These are phyloP conservation scores for Talinum fruticosum DNA, from an alignment of 148 eudicot species.

Conservation along the genomic window DNA sequence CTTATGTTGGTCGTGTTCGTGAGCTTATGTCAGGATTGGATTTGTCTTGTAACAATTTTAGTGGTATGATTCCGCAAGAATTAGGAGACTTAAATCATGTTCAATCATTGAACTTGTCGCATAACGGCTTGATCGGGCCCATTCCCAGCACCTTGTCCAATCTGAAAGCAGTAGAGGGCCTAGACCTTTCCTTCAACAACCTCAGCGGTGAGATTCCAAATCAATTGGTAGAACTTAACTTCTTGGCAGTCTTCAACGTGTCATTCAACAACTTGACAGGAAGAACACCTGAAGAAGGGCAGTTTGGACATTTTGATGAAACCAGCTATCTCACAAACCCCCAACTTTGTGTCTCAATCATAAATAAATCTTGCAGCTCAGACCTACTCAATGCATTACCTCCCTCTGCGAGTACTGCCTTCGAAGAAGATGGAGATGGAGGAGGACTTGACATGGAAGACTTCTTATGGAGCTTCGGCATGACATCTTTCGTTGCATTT, in stretches of 20 bases:
- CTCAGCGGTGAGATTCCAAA: neutral
- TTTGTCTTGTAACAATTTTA: neutral
- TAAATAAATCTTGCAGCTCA: neutral
- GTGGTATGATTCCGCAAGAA: neutral
- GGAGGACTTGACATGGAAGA: neutral
- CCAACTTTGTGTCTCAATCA: neutral
- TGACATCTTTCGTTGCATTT: neutral
- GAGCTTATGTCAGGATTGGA: neutral
- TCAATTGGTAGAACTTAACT: neutral
- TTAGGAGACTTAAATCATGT: neutral
- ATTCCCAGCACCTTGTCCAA: conserved; percentile 20
- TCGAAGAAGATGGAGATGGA: neutral
- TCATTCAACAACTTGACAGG: conserved; percentile 13
- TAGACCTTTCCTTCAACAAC: conserved; percentile 27
- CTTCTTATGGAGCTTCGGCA: conserved; percentile 16
- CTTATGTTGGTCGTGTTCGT: neutral
- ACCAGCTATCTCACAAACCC: neutral
- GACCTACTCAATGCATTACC: neutral
- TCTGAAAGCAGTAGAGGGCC: conserved; percentile 18
- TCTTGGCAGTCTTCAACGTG: conserved; percentile 3
- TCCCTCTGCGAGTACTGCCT: neutral
- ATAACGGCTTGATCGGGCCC: conserved; percentile 15
- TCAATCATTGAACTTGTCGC: conserved; percentile 4
- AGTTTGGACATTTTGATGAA: neutral
- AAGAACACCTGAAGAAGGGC: neutral